Base-by-base conservation (phyloP, 139 green algal genomes). In the Ettlia oleoabundans region DNA sequence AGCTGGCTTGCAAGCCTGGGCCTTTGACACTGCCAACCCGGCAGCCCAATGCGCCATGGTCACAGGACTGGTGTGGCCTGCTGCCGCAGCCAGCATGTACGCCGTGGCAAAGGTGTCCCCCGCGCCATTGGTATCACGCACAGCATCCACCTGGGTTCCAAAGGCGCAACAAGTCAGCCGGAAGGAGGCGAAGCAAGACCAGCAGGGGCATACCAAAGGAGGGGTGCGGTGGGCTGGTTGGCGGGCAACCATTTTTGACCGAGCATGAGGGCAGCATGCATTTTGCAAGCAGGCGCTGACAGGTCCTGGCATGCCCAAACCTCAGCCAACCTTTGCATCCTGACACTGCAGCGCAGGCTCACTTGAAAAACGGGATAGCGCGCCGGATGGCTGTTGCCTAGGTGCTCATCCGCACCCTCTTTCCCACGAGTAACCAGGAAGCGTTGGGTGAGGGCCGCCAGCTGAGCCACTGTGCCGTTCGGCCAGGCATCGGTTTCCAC, bases 121-220 rank as follows among this genome's bases (percentile, higher is more conserved):
- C 4, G 93, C 93, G 21, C 93, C 93, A 69, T 97, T 97, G 47
- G 92, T 97, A 82, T 97, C 92, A 43, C 89, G 80, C 43, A 89
- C 86, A n/a, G 42, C 80, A 13, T 28, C 13, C 30, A 81, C 55
- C 55, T 65, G 55, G n/a, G n/a, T n/a, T n/a, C n/a, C n/a, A n/a
- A n/a, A n/a, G n/a, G n/a, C n/a, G n/a, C n/a, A n/a, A n/a, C 47
- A 15, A 58, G 15, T 58, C 13, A 58, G 47, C n/a, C n/a, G n/a
- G n/a, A n/a, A n/a, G n/a, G n/a, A n/a, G n/a, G n/a, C n/a, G n/a
- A n/a, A n/a, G n/a, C n/a, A n/a, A n/a, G n/a, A n/a, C 30, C 65
- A 72, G 65, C 10, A 21, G 5, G 37, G 35, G 15, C 13, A 58
- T 24, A 58, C 47, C 13, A 58, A 58, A 58, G 47, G 47, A 24